Conservation (phyloP, 2,329 filamentous ascomycete species). For the Beauveria pseudobassiana region DNA sequence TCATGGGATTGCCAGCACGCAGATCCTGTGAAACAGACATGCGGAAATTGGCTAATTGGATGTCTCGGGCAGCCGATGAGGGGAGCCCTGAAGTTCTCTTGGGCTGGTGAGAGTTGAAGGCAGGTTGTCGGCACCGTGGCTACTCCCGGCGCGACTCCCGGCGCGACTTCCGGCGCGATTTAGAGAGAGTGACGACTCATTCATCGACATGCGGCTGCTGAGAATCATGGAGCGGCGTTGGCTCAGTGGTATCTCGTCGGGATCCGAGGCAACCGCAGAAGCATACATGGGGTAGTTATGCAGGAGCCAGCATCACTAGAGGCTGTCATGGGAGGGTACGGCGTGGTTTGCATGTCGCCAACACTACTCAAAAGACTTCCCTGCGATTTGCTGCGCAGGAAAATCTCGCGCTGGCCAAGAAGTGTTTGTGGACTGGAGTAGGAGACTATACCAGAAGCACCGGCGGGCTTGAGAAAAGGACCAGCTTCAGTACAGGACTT, state of each 20-base stretch:
- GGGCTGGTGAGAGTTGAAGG: conserved; percentile 50
- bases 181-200: conserved; percentile 6
- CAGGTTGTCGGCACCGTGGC: conserved; percentile 24
- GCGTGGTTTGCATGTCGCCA: conserved; percentile 19
- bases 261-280: conserved; percentile 31
- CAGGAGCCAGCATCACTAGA: conserved; percentile 36
- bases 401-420: conserved; percentile 47
- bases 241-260: conserved; percentile 65
- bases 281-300: conserved; percentile 28
- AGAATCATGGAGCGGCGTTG: conserved; percentile 57
- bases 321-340: conserved; percentile 16
- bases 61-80: conserved; percentile 41
- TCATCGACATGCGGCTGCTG: conserved; percentile 31
- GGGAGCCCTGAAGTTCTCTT: conserved; percentile 37
- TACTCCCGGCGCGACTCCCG: conserved; percentile 9
- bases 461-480: conserved; percentile 12
- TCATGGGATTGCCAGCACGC: conserved; percentile 32
- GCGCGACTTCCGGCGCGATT: neutral
- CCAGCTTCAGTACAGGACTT: neutral
- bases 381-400: conserved; percentile 45
- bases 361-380: conserved; percentile 27
- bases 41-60: conserved; percentile 59
- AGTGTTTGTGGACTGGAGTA: conserved; percentile 48
- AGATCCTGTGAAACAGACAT: conserved; percentile 57
- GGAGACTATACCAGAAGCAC: conserved; percentile 40